These are phyloP conservation scores for Bryum argenteum DNA, from an alignment of 225 moss, liverwort and hornwort genomes.

Conservation along the genomic window DNA sequence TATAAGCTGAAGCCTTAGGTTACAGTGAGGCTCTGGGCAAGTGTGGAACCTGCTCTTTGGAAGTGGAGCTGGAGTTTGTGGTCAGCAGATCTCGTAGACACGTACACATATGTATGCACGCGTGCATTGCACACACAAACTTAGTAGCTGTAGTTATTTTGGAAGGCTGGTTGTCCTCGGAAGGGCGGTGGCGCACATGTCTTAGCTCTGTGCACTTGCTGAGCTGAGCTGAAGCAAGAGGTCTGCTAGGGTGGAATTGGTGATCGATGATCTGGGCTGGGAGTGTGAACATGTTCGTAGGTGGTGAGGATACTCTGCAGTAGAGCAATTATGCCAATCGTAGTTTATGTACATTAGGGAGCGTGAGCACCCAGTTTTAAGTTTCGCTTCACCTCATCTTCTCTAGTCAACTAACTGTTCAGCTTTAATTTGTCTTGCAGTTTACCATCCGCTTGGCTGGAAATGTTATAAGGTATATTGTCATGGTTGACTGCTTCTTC, in stretches of 20 bases:
- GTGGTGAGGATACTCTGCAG: conserved; percentile 48
- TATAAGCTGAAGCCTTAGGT: conserved; percentile 53
- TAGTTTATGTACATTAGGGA: conserved; percentile 92
- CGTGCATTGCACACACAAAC: conserved; percentile 57
- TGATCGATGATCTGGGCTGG: conserved; percentile 37
- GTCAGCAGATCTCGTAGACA: conserved; percentile 56
- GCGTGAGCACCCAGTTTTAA: conserved; percentile 86
- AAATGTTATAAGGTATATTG: conserved; percentile 30
- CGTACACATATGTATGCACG: conserved; percentile 48
- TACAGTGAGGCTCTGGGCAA: conserved; percentile 47
- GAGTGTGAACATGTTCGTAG: conserved; percentile 65
- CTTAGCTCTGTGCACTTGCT: conserved; percentile 70
- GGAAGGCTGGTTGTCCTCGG: conserved; percentile 66
- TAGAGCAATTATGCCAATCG: conserved; percentile 71
- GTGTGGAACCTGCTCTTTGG: conserved; percentile 59
- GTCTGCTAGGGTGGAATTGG: conserved; percentile 78
- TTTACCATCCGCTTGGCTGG: conserved; percentile 41
- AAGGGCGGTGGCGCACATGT: conserved; percentile 47
- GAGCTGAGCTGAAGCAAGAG: conserved; percentile 54
- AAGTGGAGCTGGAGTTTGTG: conserved; percentile 69
- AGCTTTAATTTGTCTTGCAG: conserved; percentile 27
- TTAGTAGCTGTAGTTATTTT: conserved; percentile 76
- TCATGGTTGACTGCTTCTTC: conserved; percentile 19
- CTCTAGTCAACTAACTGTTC: conserved; percentile 38
- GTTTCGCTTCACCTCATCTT: conserved; percentile 67